Conservation (phyloP, 2,329 filamentous ascomycete genomes). For the Sporothrix brasiliensis region DNA sequence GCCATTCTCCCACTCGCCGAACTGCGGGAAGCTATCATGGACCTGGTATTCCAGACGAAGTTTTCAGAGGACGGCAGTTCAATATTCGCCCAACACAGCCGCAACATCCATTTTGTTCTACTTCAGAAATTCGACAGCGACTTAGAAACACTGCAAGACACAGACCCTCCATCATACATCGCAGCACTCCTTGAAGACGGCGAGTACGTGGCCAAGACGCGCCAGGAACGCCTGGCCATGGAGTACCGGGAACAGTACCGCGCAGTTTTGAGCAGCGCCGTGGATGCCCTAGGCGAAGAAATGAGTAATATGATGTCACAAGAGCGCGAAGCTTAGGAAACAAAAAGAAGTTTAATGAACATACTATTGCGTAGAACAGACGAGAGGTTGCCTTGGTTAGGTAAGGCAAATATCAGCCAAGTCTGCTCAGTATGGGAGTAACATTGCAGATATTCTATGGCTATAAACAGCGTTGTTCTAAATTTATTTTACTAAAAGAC, state of each 20-base stretch:
- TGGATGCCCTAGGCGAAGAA: slow-evolving; percentile 28
- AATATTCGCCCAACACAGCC: background rate
- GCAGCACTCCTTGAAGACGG: background rate
- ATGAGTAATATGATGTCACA: background rate
- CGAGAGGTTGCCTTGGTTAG: too few relatives aligned
- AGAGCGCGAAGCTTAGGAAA: slow-evolving; percentile 13
- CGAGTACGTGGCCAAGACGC: slow-evolving; percentile 27
- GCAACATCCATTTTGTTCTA: slow-evolving; percentile 42
- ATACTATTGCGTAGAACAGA: too few relatives aligned
- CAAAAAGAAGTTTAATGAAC: too few relatives aligned
- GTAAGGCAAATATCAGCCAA: too few relatives aligned
- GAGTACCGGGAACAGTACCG: slow-evolving; percentile 55
- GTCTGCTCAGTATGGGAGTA: too few relatives aligned
- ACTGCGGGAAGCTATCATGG: slow-evolving; percentile 34
- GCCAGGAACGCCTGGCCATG: slow-evolving; percentile 50
- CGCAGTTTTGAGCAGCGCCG: slow-evolving; percentile 50
- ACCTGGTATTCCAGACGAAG: slow-evolving; percentile 37
- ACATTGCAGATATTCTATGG: background rate
- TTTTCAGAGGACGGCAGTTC: background rate
- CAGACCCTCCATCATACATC: slow-evolving; percentile 43
- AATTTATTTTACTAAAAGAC: background rate
- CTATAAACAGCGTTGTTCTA: background rate
- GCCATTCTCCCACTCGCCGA: background rate
- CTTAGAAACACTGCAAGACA: slow-evolving; percentile 50
- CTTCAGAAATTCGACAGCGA: slow-evolving; percentile 47